Conservation (phyloP, 441 rosid genomes). For the Pelargonium myrrhifolium region DNA sequence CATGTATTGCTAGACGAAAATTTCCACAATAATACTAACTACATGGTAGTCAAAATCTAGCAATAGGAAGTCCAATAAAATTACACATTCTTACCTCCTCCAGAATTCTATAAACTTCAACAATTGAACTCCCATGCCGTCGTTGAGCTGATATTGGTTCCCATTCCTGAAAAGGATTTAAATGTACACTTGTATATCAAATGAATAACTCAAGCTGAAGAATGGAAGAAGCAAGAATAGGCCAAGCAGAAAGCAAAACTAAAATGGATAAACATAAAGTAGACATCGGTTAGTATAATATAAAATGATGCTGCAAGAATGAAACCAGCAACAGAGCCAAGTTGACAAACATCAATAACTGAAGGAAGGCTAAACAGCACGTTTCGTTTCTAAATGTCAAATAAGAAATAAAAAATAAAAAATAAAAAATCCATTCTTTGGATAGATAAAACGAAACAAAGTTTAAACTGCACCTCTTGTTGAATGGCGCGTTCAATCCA, state of each 20-base stretch:
- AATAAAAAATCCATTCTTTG: too few species aligned
- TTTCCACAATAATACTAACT: neutral
- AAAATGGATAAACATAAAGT: neutral
- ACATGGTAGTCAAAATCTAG: neutral
- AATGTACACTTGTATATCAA: neutral
- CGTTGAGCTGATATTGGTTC: constrained; percentile 93
- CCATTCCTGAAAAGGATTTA: constrained; percentile 56
- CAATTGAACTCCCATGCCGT: constrained; percentile 90
- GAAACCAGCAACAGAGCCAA: neutral
- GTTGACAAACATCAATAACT: neutral
- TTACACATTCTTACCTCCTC: constrained; percentile 64
- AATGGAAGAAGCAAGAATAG: constrained; percentile 1
- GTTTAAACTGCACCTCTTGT: too few species aligned
- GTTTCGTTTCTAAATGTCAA: too few species aligned
- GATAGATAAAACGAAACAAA: too few species aligned
- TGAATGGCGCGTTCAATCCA: too few species aligned
- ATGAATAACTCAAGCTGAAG: constrained; percentile 1
- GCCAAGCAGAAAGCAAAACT: neutral
- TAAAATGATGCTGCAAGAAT: neutral
- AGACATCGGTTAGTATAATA: neutral
- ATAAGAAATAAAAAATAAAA: too few species aligned
- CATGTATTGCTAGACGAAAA: too few species aligned
- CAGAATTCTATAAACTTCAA: constrained; percentile 89
- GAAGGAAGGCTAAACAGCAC: neutral
- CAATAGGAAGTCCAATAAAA: constrained; percentile 1